phyloP scores from a whole-genome alignment of 1,139 yeast genomes.

The Wickerhamomyces sp. region DNA sequence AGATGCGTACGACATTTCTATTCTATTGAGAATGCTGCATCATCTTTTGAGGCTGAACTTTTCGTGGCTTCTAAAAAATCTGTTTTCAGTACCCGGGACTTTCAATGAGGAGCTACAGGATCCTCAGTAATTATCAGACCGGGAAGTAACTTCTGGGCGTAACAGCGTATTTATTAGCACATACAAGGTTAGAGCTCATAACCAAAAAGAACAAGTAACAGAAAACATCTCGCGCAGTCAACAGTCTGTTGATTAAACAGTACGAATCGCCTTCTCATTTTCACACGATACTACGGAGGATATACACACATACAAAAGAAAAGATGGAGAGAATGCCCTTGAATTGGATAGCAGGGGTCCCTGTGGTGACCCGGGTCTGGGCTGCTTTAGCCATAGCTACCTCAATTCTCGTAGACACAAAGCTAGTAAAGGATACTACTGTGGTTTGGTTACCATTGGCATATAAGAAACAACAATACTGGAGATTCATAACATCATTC shows the following conservation, averaged over 20 bases:
- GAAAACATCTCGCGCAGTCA: no score
- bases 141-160: not conserved
- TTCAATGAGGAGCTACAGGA: no score
- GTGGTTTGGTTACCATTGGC: slow-evolving; percentile 11
- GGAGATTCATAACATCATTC: slow-evolving; percentile 20
- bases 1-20: no score
- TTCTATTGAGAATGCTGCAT: no score
- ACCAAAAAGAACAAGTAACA: not conserved
- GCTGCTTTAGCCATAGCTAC: slow-evolving; percentile 4
- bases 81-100: no score
- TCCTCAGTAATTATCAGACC: not conserved
- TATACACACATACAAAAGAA: no score
- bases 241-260: no score
- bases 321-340: slow-evolving; percentile 21
- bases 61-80: no score
- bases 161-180: not conserved
- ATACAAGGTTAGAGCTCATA: not conserved
- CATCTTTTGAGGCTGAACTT: no score
- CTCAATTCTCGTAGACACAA: slow-evolving; percentile 11
- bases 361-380: slow-evolving; percentile 21
- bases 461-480: slow-evolving; percentile 11
- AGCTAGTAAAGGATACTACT: slow-evolving; percentile 5
- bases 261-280: no score
- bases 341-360: slow-evolving; percentile 15
- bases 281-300: no score